Base-by-base conservation (phyloP, 371 early-diverging fungal genomes). In the Mucor lusitanicus region DNA sequence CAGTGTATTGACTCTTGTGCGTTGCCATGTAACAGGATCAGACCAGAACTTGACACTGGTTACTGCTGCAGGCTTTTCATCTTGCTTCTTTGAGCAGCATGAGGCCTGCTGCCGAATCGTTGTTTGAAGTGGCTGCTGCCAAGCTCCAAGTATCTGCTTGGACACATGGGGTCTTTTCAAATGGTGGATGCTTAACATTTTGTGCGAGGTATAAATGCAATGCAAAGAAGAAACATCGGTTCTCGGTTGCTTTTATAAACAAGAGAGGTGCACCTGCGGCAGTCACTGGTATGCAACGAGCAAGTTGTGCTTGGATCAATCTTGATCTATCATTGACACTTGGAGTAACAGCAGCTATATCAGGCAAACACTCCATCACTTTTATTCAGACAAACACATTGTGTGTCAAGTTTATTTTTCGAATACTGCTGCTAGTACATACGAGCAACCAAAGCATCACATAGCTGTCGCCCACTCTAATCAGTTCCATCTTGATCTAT, bases 1-100 rank as follows among this genome's bases (percentile, higher is more conserved):
- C 2, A 83, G 71, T 3, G 86, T 85, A 56, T 85, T 85, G 19
- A 76, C 48, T 25, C 82, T 70, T 0, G 86, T 81, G 0, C 81
- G 70, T 40, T 80, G 78, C 86, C 86, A 85, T 4, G 73, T 73
- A 23, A 65, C 39, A 15, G 77, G 72, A 61, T 85, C 83, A 0
- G 77, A 75, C 85, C 85, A 85, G 63, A 85, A 85, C 13, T 60
- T 28, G 50, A 65, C 42, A 37, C 65, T 55, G 44, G 63, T 62
- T n/a, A 68, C 33, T 28, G 54, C 12, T 6, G 33, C 33, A 33
- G 19, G 17, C 21, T 28, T 56, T 46, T 44, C n/a, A 13, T 55
- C 46, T 35, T 44, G 53, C 27, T 59, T 32, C 32, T 61, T 56
- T 17, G 50, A 35, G 25, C 63, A 63, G 15, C 54, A 53, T 35